A percentile compares a stretch with the other conserved stretches of the same genome.
These are phyloP conservation scores for Penicillium sp. DNA, from an alignment of 2,329 filamentous ascomycete species.

Conservation along the genomic window DNA sequence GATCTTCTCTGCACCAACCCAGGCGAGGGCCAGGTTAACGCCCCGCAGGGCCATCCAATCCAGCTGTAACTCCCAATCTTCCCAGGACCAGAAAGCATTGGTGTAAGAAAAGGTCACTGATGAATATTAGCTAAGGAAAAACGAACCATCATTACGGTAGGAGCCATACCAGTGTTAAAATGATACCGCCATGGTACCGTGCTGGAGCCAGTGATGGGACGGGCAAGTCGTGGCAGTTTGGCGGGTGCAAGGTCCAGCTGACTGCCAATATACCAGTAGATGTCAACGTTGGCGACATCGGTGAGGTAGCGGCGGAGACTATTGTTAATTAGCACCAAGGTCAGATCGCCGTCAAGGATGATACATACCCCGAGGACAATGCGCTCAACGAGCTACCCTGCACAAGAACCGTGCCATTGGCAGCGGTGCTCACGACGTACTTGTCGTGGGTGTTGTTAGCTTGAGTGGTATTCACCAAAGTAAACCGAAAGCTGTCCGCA, in stretches of 20 bases:
- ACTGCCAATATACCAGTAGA: conserved; percentile 53
- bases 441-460: conserved; percentile 20
- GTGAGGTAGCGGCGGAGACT: conserved; percentile 47
- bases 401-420: conserved; percentile 34
- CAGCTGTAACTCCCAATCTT: conserved; percentile 56
- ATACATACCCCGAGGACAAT: conserved; percentile 35
- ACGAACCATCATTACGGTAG: too few species aligned
- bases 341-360: neutral
- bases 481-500: conserved; percentile 23
- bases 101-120: conserved; percentile 57
- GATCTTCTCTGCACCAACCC: conserved; percentile 56
- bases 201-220: conserved; percentile 44
- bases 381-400: conserved; percentile 39
- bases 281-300: conserved; percentile 47
- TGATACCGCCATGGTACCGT: conserved; percentile 53
- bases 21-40: conserved; percentile 55
- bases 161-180: conserved; percentile 50
- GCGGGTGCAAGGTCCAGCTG: conserved; percentile 38
- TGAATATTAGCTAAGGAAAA: neutral
- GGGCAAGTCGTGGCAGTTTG: conserved; percentile 32
- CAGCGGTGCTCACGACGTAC: conserved; percentile 21
- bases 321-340: neutral
- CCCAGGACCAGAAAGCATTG: conserved; percentile 55
- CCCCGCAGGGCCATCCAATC: conserved; percentile 57
- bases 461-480: conserved; percentile 11